Evolutionary conservation across 768 basidiomycete species (phyloP).

Genomic region (Lentinula detonsa): DNA sequence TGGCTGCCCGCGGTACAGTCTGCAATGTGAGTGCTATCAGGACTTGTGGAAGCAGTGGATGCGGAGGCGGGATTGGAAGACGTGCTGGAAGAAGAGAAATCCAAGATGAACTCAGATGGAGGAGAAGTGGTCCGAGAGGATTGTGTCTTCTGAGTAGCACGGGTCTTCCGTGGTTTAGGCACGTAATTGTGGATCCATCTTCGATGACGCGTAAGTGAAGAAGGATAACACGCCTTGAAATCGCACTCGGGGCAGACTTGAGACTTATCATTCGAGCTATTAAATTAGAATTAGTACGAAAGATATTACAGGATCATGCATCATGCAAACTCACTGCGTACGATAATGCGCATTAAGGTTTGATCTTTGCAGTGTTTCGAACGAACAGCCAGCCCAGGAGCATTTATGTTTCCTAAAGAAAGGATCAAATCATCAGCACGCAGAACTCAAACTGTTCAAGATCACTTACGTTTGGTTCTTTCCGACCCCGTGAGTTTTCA

Average conservation of each 20-base stretch:
- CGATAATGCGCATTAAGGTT: not conserved
- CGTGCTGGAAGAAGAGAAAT: not conserved
- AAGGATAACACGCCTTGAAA: not conserved
- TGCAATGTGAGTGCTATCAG: too few relatives aligned
- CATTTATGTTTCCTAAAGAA: not conserved
- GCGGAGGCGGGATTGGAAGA: not conserved
- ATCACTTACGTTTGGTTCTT: not conserved
- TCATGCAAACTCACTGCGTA: not conserved
- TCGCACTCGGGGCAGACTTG: not conserved
- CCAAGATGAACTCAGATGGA: not conserved
- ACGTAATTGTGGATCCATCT: not conserved
- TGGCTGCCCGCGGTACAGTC: too few relatives aligned
- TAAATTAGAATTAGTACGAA: not conserved
- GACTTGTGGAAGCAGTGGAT: not conserved
- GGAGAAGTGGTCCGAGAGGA: not conserved
- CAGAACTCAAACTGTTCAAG: not conserved
- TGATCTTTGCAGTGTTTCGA: not conserved
- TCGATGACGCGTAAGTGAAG: constrained; percentile 1
- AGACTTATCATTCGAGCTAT: not conserved
- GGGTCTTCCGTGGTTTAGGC: not conserved
- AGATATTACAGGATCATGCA: not conserved
- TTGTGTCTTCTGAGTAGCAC: not conserved
- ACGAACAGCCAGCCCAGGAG: not conserved
- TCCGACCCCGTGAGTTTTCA: not conserved
- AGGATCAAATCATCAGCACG: not conserved